Base-by-base conservation (phyloP, 768 basidiomycete species). In the Crucibulum laeve region DNA sequence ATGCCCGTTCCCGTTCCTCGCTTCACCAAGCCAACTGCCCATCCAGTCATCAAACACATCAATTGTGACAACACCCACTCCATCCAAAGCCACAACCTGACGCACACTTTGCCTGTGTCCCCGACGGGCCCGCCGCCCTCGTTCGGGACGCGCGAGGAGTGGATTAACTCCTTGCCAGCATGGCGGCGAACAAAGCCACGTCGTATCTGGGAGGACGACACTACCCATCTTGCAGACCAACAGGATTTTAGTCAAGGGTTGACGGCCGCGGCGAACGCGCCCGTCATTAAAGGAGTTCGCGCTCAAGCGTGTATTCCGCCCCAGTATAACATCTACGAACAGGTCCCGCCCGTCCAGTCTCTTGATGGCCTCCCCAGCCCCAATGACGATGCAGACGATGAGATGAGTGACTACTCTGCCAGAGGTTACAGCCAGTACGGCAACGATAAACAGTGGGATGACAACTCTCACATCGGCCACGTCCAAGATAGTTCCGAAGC, bases 1-100 rank as follows among this genome's bases (percentile, higher is more conserved):
- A 91, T 91, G 88, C 88, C 88, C 70, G 88, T 90, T 73, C 87
- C 88, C 53, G 87, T 87, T 56, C 84, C 83, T 58, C 70, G 70
- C 62, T 63, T 71, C 63, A 55, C 70, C 55, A 80, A 78, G 61
- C 71, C 72, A 46, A 64, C 71, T 56, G 74, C 79, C 44, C 84
- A 87, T 56, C 73, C 78, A 40, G 77, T 86, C 59, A 66, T 75
- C 71, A 90, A 90, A 71, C 63, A 65, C 59, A 60, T 58, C 53
- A 61, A 70, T 53, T 59, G 69, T 68, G 70, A 63, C 60, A 67
- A 69, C 63, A 50, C 56, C 43, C 68, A 64, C 43, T 51, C 69
- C 47, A 73, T 71, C 40, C 65, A 72, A 44, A 71, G 81, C 52
- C 74, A 75, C 51, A 69, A 71, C 49, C 61, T 82, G 59, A 73